phyloP scores from a whole-genome alignment of 768 basidiomycete genomes.

The Mycena albidolilacea region DNA sequence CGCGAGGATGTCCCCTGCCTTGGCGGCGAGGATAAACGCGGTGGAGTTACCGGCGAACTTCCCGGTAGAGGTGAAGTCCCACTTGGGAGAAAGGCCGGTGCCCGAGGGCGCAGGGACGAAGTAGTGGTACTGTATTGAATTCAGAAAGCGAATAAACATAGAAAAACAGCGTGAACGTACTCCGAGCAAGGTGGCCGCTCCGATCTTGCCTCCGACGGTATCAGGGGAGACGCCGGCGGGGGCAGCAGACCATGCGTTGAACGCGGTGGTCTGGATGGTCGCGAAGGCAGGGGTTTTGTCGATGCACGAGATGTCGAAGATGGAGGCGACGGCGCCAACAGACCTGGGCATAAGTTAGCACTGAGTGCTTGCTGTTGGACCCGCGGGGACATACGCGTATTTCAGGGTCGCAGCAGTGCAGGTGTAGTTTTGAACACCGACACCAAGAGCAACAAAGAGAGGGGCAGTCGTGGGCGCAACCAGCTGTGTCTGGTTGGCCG shows the following conservation, averaged over 20 bases:
- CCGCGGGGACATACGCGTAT: constrained; percentile 12
- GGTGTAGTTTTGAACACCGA: constrained; percentile 24
- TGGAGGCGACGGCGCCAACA: constrained; percentile 20
- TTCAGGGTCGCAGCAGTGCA: constrained; percentile 37
- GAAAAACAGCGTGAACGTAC: constrained; percentile 10
- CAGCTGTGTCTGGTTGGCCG: constrained; percentile 14
- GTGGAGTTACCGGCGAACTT: constrained; percentile 29
- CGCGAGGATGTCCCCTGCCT: constrained; percentile 26
- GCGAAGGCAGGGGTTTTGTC: not conserved
- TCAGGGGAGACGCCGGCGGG: not conserved
- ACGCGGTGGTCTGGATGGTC: constrained; percentile 11
- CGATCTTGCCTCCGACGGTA: constrained; percentile 2
- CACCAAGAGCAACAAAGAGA: constrained; percentile 15
- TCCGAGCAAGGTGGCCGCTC: constrained; percentile 11
- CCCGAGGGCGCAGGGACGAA: constrained; percentile 15
- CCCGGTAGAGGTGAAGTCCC: constrained; percentile 54
- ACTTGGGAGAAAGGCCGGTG: constrained; percentile 22
- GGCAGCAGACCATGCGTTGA: not conserved
- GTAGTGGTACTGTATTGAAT: constrained; percentile 4
- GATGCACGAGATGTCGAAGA: constrained; percentile 27
- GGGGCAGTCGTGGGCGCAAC: constrained; percentile 21
- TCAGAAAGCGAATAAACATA: not conserved
- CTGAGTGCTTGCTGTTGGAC: not conserved
- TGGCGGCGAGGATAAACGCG: constrained; percentile 41
- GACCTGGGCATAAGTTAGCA: constrained; percentile 10